Evolutionary conservation across 805 yeast species (phyloP).

Genomic region (Diddensiella santjacobensis): DNA sequence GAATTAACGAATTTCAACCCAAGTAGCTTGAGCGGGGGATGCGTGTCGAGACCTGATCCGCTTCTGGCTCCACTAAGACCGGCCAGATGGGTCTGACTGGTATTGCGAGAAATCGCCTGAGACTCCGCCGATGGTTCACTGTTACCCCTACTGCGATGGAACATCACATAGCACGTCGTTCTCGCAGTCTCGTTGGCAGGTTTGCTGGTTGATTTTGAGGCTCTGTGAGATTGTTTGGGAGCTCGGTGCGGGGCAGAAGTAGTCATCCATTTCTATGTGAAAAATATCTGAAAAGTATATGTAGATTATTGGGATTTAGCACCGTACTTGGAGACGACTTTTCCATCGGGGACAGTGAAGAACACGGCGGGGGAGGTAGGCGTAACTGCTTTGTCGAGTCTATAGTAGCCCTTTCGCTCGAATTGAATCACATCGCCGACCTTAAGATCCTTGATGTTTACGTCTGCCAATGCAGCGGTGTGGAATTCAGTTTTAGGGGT

Average conservation of each 20-base stretch:
- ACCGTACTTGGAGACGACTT: constrained; percentile 71
- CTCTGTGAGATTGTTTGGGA: no score
- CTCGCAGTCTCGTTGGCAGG: no score
- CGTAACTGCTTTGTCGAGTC: constrained; percentile 57
- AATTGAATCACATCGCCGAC: constrained; percentile 88
- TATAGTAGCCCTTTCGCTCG: constrained; percentile 95
- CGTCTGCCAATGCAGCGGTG: constrained; percentile 72
- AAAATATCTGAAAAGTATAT: background rate
- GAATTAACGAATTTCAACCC: constrained; percentile 73
- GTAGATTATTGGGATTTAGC: constrained; percentile 45
- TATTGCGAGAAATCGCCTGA: constrained; percentile 14
- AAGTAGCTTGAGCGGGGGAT: constrained; percentile 46
- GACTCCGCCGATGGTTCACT: background rate
- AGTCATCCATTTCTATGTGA: no score
- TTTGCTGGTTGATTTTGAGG: no score
- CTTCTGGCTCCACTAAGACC: constrained; percentile 4
- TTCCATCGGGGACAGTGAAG: constrained; percentile 96
- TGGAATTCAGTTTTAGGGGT: constrained; percentile 86
- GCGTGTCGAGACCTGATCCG: constrained; percentile 3
- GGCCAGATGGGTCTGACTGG: constrained; percentile 13
- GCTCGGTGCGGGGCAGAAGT: no score
- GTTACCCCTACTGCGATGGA: constrained; percentile 3
- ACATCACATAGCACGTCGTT: constrained; percentile 2
- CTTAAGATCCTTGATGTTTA: constrained; percentile 70
- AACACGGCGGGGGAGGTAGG: constrained; percentile 67